Evolutionary conservation across 2,329 filamentous ascomycete species (phyloP).

Genomic region (Pseudogymnoascus sp.): DNA sequence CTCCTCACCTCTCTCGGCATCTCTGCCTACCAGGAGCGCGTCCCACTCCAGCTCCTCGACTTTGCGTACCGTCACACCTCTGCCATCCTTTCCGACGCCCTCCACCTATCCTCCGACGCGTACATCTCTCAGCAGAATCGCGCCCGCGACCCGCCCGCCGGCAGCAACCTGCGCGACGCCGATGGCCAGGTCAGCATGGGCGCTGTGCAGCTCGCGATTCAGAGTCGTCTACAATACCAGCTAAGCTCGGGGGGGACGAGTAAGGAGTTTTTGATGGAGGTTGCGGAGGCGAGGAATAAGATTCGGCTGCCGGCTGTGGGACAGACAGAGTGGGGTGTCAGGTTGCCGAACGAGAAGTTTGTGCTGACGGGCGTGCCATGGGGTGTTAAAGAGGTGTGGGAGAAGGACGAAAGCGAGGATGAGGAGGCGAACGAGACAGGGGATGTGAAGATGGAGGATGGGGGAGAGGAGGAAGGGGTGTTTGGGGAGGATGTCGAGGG

Average conservation of each 20-base stretch:
- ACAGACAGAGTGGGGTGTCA: slow-evolving; percentile 57
- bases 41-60: slow-evolving; percentile 74
- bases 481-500: slow-evolving; percentile 35
- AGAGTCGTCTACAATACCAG: slow-evolving; percentile 57
- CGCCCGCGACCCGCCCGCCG: slow-evolving; percentile 27
- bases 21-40: slow-evolving; percentile 69
- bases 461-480: slow-evolving; percentile 32
- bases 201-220: slow-evolving; percentile 65
- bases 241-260: slow-evolving; percentile 53
- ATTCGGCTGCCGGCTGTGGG: slow-evolving; percentile 54
- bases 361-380: slow-evolving; percentile 58
- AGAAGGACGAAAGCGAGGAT: slow-evolving; percentile 36
- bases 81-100: slow-evolving; percentile 59
- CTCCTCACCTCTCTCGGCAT: slow-evolving; percentile 72
- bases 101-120: slow-evolving; percentile 60
- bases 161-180: slow-evolving; percentile 25
- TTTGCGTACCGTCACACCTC: slow-evolving; percentile 78
- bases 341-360: slow-evolving; percentile 59
- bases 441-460: slow-evolving; percentile 31
- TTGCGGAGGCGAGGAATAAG: slow-evolving; percentile 63
- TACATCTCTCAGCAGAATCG: slow-evolving; percentile 41
- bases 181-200: slow-evolving; percentile 47
- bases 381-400: slow-evolving; percentile 54
- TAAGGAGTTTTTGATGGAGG: slow-evolving; percentile 69
- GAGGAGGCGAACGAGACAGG: slow-evolving; percentile 34